Conservation (phyloP, 1,139 yeast genomes). For the Wickerhamomyces sp. region DNA sequence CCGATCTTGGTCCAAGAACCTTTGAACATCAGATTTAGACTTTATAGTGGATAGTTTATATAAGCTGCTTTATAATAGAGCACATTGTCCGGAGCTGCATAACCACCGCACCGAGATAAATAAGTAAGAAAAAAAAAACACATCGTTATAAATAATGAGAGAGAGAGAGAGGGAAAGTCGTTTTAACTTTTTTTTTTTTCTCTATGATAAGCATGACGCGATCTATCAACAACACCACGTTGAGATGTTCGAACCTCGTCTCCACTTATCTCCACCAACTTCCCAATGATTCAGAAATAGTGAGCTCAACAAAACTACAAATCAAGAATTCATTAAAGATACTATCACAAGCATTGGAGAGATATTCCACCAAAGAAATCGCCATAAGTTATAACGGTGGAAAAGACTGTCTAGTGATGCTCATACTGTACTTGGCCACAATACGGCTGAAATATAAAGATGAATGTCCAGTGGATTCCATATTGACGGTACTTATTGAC, state of each 20-base stretch:
- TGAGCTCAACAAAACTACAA: constrained; percentile 25
- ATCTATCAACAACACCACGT: too few species aligned
- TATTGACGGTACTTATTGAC: constrained; percentile 65
- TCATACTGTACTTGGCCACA: constrained; percentile 55
- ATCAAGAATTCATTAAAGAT: constrained; percentile 25
- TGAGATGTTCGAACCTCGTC: neutral
- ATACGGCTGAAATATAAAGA: constrained; percentile 1
- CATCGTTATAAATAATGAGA: too few species aligned
- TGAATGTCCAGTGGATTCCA: constrained; percentile 31
- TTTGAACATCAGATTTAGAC: too few species aligned
- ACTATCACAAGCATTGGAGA: constrained; percentile 8
- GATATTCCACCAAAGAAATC: constrained; percentile 38
- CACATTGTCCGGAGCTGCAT: too few species aligned
- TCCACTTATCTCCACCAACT: neutral
- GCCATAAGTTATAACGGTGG: constrained; percentile 88
- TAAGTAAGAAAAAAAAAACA: too few species aligned
- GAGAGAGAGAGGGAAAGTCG: too few species aligned
- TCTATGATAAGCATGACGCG: too few species aligned
- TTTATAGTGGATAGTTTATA: too few species aligned
- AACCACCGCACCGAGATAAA: too few species aligned
- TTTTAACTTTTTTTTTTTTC: too few species aligned
- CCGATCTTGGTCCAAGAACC: too few species aligned
- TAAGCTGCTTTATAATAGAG: too few species aligned
- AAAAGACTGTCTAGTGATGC: constrained; percentile 83
- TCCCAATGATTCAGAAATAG: neutral